These are phyloP conservation scores for Podospora bellae-mahoneyi DNA, from an alignment of 495 filamentous ascomycete genomes.

Conservation along the genomic window DNA sequence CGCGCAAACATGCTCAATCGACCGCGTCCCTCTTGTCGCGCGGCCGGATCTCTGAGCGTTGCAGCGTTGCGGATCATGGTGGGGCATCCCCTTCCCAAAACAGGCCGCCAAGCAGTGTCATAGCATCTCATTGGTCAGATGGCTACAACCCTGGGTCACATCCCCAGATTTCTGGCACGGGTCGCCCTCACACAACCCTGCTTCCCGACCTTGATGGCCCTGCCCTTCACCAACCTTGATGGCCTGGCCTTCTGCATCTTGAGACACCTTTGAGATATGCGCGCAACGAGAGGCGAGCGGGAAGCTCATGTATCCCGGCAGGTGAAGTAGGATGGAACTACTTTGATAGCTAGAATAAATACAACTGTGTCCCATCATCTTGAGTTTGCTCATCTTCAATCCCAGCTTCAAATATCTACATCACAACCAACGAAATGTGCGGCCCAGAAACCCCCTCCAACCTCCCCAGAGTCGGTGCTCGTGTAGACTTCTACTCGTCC, in stretches of 20 bases:
- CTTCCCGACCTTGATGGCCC: neutral
- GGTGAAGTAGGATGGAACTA: neutral
- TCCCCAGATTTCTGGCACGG: neutral
- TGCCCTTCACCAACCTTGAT: constrained; percentile 3
- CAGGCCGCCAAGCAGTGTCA: neutral
- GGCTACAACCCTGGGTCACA: neutral
- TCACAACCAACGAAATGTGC: constrained; percentile 25
- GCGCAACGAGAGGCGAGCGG: neutral
- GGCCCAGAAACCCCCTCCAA: constrained; percentile 27
- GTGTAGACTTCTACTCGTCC: constrained; percentile 29
- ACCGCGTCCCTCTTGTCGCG: constrained; percentile 10
- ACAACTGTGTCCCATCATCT: neutral
- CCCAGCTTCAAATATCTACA: neutral
- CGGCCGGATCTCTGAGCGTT: constrained; percentile 1
- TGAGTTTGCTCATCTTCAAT: neutral
- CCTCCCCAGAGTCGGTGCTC: constrained; percentile 29
- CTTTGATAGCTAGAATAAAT: neutral
- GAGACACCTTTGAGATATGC: neutral
- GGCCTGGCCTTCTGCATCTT: neutral
- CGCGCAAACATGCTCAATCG: constrained; percentile 38
- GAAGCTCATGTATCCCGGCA: neutral
- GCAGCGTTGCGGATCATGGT: constrained; percentile 4
- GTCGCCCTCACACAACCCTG: neutral
- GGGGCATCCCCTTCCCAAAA: neutral
- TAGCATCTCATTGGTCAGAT: neutral